A percentile compares a stretch with the other conserved stretches of the same genome.
These are phyloP conservation scores for Oryza australiensis DNA, from an alignment of 176 grass and related monocot genomes.

Conservation along the genomic window DNA sequence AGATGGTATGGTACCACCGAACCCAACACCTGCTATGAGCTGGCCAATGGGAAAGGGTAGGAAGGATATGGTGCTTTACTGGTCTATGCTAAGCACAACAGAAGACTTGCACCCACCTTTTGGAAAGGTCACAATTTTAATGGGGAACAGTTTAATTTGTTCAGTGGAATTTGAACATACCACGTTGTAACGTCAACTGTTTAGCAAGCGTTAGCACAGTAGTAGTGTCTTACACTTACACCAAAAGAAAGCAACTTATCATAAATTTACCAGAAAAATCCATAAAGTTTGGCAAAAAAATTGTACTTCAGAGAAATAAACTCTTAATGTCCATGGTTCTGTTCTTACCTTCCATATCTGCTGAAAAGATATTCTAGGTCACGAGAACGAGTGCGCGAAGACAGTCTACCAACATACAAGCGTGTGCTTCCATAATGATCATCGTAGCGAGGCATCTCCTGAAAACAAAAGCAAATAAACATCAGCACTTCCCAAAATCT, in stretches of 20 bases:
- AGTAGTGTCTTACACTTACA: neutral
- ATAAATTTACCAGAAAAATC: neutral
- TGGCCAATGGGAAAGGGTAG: neutral
- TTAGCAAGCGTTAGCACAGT: neutral
- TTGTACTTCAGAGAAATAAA: neutral
- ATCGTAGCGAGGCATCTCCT: slow-evolving; percentile 97
- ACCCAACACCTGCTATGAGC: slow-evolving; percentile 3
- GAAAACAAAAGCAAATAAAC: slow-evolving; percentile 17
- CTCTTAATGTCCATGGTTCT: neutral
- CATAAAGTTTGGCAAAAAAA: neutral
- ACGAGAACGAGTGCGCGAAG: slow-evolving; percentile 70
- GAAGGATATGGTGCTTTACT: neutral
- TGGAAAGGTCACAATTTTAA: neutral
- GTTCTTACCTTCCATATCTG: slow-evolving; percentile 90
- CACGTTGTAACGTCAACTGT: neutral
- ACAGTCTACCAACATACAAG: slow-evolving; percentile 85
- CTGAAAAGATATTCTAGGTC: slow-evolving; percentile 91
- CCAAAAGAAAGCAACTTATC: neutral
- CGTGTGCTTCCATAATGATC: slow-evolving; percentile 68
- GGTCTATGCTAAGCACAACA: neutral
- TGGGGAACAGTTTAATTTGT: neutral
- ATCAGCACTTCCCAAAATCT: neutral
- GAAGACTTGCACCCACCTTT: neutral
- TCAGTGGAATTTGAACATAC: neutral
- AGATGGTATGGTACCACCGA: neutral